These are phyloP conservation scores for Closterium sp. DNA, from an alignment of 139 green algal species.

Conservation along the genomic window DNA sequence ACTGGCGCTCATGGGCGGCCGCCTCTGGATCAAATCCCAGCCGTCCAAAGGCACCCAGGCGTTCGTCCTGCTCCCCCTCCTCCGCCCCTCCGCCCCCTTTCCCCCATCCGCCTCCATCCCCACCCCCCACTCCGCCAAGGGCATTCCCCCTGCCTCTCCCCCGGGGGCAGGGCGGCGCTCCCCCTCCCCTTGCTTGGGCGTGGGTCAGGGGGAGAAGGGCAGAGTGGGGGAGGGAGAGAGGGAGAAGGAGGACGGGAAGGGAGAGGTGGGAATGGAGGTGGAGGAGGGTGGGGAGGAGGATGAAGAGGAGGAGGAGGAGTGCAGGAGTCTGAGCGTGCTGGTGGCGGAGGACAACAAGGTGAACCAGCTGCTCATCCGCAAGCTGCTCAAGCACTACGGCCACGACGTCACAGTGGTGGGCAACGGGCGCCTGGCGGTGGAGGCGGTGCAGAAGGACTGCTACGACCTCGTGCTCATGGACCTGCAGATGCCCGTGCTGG, in stretches of 20 bases:
- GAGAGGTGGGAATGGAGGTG: not conserved
- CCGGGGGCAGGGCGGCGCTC: not conserved
- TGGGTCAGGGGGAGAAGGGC: not conserved
- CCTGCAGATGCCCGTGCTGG: slow-evolving; percentile 47
- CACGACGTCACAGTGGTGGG: slow-evolving; percentile 38
- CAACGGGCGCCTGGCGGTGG: slow-evolving; percentile 30
- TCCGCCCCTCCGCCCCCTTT: not conserved
- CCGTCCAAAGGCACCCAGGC: slow-evolving; percentile 14
- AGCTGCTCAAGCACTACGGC: slow-evolving; percentile 42
- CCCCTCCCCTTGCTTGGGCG: not conserved
- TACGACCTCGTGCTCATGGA: slow-evolving; percentile 49
- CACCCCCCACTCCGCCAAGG: not conserved
- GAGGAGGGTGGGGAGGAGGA: not conserved
- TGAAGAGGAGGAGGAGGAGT: slow-evolving; percentile 1
- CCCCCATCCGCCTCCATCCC: not conserved
- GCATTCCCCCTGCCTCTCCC: not conserved
- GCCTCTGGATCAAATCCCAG: slow-evolving; percentile 22
- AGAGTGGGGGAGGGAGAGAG: not conserved
- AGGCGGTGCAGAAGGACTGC: slow-evolving; percentile 9
- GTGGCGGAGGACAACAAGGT: slow-evolving; percentile 51
- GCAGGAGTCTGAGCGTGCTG: slow-evolving; percentile 14
- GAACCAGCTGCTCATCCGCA: slow-evolving; percentile 46
- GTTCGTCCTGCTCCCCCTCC: slow-evolving; percentile 8
- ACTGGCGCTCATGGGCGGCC: slow-evolving; percentile 62
- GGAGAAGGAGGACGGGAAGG: not conserved